Base-by-base conservation (phyloP, 1,284 basidiomycete species). In the Trichosporon ovoides region DNA sequence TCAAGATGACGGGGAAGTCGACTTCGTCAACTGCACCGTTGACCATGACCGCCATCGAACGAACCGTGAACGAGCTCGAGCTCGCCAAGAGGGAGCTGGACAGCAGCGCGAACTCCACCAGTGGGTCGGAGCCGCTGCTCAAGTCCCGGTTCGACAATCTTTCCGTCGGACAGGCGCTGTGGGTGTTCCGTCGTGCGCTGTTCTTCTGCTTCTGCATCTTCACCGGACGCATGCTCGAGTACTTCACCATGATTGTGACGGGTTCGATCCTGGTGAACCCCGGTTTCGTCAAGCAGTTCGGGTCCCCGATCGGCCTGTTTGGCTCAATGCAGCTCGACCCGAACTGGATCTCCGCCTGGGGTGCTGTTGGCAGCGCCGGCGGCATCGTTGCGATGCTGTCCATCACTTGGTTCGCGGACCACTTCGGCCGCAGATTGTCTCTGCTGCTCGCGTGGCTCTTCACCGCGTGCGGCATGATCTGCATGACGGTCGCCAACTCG, bases 141-240 rank as follows among this genome's bases (percentile, higher is more conserved):
- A 66, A 66, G 55, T 68, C 64, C 13, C 59, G 55, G 11, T 62
- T 59, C 31, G 61, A 63, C 53, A 57, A 66, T 12, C 61, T 68
- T n/a, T 57, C 53, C 3, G 58, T 64, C 38, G 37, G 53, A 1
- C 48, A 48, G 33, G 57, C 64, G 10, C 52, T 66, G 2, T 66
- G 65, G 66, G 43, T 62, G 5, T 68, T 68, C 58, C 46, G 58
- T 7, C 43, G 59, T 19, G 46, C 56, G 11, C 55, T 59, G 28
- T 28, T 66, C 50, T 51, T 56, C 43, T 34, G 40, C 19, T 38
- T 66, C n/a, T 31, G 40, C 9, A 57, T 66, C 34, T 68, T 61
- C 58, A 68, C 63, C 7, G 63, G 61, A 0, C 58, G 57, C 48
- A 51, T 68, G 35, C 59, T 56, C 53, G 65, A 66, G 53, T 61